Percentiles rank a stretch among this genome's conserved stretches.
Conservation (phyloP, 2,329 filamentous ascomycete species). For the Aspergillus novoparasiticus region DNA sequence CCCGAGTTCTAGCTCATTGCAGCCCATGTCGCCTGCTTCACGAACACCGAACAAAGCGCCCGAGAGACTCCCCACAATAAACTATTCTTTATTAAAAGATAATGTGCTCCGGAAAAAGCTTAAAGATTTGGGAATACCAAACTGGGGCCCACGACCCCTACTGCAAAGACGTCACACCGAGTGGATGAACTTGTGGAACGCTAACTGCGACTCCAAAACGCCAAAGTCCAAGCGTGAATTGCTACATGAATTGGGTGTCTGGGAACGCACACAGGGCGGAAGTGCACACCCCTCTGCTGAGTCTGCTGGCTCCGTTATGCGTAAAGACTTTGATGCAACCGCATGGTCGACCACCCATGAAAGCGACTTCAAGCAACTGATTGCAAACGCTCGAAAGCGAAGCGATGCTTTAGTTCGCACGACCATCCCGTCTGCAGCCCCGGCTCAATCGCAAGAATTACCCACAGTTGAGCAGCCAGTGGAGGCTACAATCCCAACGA, state of each 20-base stretch:
- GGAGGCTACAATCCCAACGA: conserved; percentile 1
- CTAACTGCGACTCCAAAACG: conserved; percentile 83
- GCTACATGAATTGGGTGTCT: conserved; percentile 75
- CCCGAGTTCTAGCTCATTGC: conserved; percentile 25
- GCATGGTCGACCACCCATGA: conserved; percentile 76
- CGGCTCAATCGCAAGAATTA: conserved; percentile 8
- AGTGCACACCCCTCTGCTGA: conserved; percentile 43
- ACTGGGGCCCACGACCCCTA: conserved; percentile 66
- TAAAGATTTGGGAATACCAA: conserved; percentile 74
- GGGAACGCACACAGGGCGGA: conserved; percentile 82
- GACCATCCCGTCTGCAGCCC: conserved; percentile 24
- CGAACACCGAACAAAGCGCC: conserved; percentile 41
- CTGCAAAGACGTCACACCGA: conserved; percentile 83
- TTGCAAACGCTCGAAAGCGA: conserved; percentile 71
- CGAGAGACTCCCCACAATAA: conserved; percentile 75
- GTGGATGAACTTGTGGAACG: conserved; percentile 95
- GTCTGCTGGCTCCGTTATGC: conserved; percentile 61
- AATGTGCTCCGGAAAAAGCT: conserved; percentile 77
- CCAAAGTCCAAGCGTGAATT: conserved; percentile 73
- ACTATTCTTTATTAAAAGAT: conserved; percentile 87
- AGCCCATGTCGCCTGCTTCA: conserved; percentile 17
- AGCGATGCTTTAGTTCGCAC: conserved; percentile 31
- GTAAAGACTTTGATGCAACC: conserved; percentile 83
- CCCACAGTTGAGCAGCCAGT: conserved; percentile 5
- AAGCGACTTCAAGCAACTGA: conserved; percentile 74